These are phyloP conservation scores for Camelina sativa DNA, from an alignment of 345 rosid genomes.

Conservation along the genomic window DNA sequence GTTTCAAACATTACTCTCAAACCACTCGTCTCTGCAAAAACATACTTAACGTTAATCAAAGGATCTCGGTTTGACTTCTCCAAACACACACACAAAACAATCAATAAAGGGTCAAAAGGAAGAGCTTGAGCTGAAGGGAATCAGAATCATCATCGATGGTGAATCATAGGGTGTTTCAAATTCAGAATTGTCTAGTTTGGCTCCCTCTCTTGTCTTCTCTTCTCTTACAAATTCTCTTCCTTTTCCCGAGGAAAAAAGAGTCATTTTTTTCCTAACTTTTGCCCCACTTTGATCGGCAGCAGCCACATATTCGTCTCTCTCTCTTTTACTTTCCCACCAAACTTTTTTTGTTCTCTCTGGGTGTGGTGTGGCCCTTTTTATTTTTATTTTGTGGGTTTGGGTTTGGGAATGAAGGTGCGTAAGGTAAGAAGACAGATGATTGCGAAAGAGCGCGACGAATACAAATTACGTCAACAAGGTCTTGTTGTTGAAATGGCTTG, in stretches of 20 bases:
- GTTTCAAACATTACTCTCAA: no score
- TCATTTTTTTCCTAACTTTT: background rate
- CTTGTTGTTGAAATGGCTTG: slow-evolving; percentile 64
- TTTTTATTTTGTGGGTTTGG: no score
- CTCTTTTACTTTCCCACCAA: slow-evolving; percentile 27
- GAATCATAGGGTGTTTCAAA: slow-evolving; percentile 71
- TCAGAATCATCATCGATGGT: slow-evolving; percentile 64
- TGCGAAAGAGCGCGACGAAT: slow-evolving; percentile 58
- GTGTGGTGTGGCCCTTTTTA: slow-evolving; percentile 13
- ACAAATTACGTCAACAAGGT: slow-evolving; percentile 39
- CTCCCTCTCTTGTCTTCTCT: background rate
- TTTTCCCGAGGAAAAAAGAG: background rate
- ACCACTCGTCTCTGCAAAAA: slow-evolving; percentile 19
- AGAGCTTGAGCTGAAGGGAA: background rate
- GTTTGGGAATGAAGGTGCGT: slow-evolving; percentile 30
- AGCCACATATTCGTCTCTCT: slow-evolving; percentile 44
- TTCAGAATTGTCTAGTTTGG: slow-evolving; percentile 51
- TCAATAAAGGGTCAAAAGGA: background rate
- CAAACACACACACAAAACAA: background rate
- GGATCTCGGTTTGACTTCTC: slow-evolving; percentile 34
- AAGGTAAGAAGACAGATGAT: slow-evolving; percentile 59
- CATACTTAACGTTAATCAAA: slow-evolving; percentile 31
- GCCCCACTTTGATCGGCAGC: slow-evolving; percentile 38
- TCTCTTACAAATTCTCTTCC: slow-evolving; percentile 31
- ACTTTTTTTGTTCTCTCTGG: background rate